These are phyloP conservation scores for Phytophthora ramorum DNA, from an alignment of 352 stramenopile species.

Conservation along the genomic window DNA sequence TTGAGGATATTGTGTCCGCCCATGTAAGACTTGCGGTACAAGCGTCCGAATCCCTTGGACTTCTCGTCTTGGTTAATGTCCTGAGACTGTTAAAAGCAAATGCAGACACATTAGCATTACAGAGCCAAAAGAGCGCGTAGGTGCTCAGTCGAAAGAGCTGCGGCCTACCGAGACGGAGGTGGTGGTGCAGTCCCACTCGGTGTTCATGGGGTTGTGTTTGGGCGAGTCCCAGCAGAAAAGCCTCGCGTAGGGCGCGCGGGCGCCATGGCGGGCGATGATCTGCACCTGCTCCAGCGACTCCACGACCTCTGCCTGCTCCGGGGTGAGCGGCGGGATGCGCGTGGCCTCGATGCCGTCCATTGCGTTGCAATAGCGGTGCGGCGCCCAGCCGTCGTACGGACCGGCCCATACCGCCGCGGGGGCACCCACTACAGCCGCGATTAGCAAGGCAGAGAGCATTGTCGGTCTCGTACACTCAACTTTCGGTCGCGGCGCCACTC, in stretches of 20 bases:
- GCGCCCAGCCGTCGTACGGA: slow-evolving; percentile 79
- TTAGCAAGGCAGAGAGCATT: slow-evolving; percentile 42
- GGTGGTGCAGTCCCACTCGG: slow-evolving; percentile 76
- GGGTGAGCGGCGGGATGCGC: slow-evolving; percentile 65
- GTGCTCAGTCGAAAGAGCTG: background rate
- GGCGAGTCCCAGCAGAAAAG: slow-evolving; percentile 83
- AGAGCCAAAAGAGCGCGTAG: background rate
- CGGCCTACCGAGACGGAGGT: slow-evolving; percentile 72
- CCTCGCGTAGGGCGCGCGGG: slow-evolving; percentile 70
- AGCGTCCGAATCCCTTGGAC: slow-evolving; percentile 63
- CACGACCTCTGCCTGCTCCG: slow-evolving; percentile 61
- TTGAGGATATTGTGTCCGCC: slow-evolving; percentile 79
- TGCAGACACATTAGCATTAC: slow-evolving; percentile 1
- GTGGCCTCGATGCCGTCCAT: slow-evolving; percentile 64
- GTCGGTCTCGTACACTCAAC: background rate
- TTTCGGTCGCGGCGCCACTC: slow-evolving; percentile 8
- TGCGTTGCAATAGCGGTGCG: slow-evolving; percentile 85
- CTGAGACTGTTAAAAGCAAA: slow-evolving; percentile 56
- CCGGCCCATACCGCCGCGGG: slow-evolving; percentile 28
- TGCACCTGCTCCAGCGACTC: slow-evolving; percentile 86
- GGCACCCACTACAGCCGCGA: slow-evolving; percentile 23
- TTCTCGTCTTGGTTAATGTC: slow-evolving; percentile 61
- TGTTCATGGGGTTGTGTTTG: slow-evolving; percentile 77
- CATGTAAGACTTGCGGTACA: slow-evolving; percentile 86
- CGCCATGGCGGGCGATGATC: slow-evolving; percentile 83